Evolutionary conservation across 352 stramenopile genomes (phyloP).

Genomic region (Globisporangium paroecandrum): DNA sequence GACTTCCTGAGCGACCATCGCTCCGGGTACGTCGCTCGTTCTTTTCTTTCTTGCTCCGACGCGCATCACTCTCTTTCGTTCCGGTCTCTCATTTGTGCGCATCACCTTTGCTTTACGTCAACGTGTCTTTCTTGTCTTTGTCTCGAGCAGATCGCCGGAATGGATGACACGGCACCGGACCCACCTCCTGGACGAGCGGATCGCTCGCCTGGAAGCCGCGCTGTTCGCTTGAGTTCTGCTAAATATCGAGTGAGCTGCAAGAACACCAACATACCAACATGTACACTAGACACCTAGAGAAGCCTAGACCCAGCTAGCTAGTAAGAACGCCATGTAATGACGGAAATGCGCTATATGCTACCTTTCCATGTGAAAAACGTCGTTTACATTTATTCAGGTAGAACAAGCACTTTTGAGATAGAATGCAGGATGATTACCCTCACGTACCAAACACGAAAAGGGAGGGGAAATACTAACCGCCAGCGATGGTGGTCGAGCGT

Average conservation of each 20-base stretch:
- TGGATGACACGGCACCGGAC: slow-evolving; percentile 41
- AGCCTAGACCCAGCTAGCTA: too few species aligned
- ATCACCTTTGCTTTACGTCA: slow-evolving; percentile 1
- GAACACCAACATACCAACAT: background rate
- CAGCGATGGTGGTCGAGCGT: background rate
- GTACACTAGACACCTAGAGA: background rate
- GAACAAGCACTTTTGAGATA: background rate
- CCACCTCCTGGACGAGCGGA: slow-evolving; percentile 39
- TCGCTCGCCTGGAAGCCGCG: slow-evolving; percentile 38
- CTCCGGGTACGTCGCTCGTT: slow-evolving; percentile 31
- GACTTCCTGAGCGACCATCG: slow-evolving; percentile 45
- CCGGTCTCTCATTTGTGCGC: background rate
- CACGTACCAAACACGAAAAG: background rate
- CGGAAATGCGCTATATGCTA: too few species aligned
- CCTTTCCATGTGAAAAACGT: background rate
- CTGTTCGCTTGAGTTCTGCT: slow-evolving; percentile 28
- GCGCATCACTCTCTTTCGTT: background rate
- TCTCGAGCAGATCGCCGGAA: slow-evolving; percentile 30
- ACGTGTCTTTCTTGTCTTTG: background rate
- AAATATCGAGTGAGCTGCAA: background rate
- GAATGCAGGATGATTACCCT: background rate
- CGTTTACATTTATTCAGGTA: slow-evolving; percentile 9
- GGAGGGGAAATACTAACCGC: background rate
- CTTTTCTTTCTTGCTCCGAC: background rate
- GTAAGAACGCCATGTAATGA: too few species aligned